A percentile compares a stretch with the other conserved stretches of the same genome.
Evolutionary conservation across 2,329 filamentous ascomycete species (phyloP).

Genomic region (Colletotrichum simmondsii): DNA sequence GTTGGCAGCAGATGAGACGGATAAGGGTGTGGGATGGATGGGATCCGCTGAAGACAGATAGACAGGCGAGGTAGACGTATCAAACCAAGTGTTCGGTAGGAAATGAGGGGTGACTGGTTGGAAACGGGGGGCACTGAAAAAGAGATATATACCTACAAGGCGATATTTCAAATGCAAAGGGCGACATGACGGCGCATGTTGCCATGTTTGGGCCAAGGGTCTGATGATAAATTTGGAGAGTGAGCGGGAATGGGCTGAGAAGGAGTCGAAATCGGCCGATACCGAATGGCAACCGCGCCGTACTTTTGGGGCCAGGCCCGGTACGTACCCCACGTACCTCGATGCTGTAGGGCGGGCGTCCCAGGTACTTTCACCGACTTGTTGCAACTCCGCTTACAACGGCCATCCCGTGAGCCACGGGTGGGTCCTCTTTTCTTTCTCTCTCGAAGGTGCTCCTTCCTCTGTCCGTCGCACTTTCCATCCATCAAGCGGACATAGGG

Average conservation of each 20-base stretch:
- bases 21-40: conserved; percentile 7
- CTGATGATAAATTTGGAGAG: conserved; percentile 48
- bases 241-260: conserved; percentile 49
- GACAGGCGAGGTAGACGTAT: conserved; percentile 23
- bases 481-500: background rate
- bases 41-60: conserved; percentile 29
- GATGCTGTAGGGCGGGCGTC: conserved; percentile 7
- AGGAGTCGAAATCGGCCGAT: conserved; percentile 48
- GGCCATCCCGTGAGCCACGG: conserved; percentile 3
- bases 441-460: background rate
- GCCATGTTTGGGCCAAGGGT: conserved; percentile 38
- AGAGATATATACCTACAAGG: conserved; percentile 30
- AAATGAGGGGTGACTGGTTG: conserved; percentile 9
- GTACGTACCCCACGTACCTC: conserved; percentile 26
- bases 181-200: conserved; percentile 34
- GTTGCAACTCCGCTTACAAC: conserved; percentile 21
- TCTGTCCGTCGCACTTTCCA: background rate
- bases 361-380: conserved; percentile 33
- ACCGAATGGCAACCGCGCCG: conserved; percentile 37
- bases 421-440: conserved; percentile 1
- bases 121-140: conserved; percentile 23
- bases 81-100: conserved; percentile 15
- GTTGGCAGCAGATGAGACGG: background rate
- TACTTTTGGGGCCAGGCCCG: conserved; percentile 17
- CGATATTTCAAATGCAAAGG: conserved; percentile 34